Percentiles rank a stretch among this genome's conserved stretches.
These are phyloP conservation scores for Fusarium decemcellulare DNA, from an alignment of 2,329 filamentous ascomycete genomes.

Conservation along the genomic window DNA sequence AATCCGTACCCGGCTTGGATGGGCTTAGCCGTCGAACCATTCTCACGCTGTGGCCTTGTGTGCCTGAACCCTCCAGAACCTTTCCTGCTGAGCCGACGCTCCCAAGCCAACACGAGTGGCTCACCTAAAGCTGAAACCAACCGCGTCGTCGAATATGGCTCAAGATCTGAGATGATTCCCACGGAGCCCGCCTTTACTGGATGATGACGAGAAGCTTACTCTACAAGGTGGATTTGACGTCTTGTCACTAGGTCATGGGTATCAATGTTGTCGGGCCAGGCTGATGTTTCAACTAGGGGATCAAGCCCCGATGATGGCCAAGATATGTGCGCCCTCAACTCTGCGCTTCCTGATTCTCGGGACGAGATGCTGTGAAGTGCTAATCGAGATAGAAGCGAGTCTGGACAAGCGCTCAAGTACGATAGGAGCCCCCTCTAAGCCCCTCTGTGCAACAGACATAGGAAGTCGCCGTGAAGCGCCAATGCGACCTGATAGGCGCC, in stretches of 20 bases:
- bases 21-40: conserved; percentile 41
- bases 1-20: conserved; percentile 41
- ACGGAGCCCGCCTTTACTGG: conserved; percentile 12
- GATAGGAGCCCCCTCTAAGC: not conserved
- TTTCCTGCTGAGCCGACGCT: conserved; percentile 26
- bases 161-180: conserved; percentile 35
- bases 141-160: conserved; percentile 34
- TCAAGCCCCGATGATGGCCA: conserved; percentile 23
- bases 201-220: conserved; percentile 25
- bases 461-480: not conserved
- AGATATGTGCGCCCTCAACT: conserved; percentile 18
- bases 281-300: conserved; percentile 16
- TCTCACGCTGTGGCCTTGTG: conserved; percentile 31
- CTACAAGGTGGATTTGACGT: conserved; percentile 13
- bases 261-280: conserved; percentile 18
- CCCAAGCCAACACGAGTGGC: conserved; percentile 31
- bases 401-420: conserved; percentile 16
- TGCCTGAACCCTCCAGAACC: conserved; percentile 20
- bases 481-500: conserved; percentile 8
- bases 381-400: not conserved
- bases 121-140: conserved; percentile 49
- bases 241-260: conserved; percentile 13
- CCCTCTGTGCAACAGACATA: conserved; percentile 3
- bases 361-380: conserved; percentile 1
- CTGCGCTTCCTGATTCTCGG: conserved; percentile 10